Evolutionary conservation across 768 basidiomycete species (phyloP).

Genomic region (Candolleomyces aberdarensis): DNA sequence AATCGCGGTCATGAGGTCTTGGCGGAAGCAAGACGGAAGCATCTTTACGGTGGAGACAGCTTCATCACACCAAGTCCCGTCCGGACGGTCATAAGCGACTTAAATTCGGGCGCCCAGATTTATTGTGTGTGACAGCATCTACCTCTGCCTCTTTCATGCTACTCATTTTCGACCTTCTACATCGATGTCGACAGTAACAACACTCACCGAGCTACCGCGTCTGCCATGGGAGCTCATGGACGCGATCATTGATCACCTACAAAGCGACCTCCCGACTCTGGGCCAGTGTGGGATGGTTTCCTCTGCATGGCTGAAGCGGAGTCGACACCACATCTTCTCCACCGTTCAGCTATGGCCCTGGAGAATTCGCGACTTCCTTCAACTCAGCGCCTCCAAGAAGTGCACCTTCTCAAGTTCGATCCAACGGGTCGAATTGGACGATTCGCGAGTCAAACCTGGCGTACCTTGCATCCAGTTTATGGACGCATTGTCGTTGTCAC

Average conservation of each 20-base stretch:
- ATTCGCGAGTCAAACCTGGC: conserved; percentile 6
- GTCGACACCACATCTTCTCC: conserved; percentile 28
- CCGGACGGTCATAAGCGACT: conserved; percentile 3
- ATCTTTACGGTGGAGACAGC: neutral
- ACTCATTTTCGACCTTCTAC: neutral
- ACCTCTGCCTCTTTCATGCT: neutral
- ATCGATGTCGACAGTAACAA: neutral
- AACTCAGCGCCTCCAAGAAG: conserved; percentile 14
- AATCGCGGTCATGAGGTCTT: conserved; percentile 1
- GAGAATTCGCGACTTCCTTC: conserved; percentile 21
- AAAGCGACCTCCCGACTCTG: conserved; percentile 20
- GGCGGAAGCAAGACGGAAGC: neutral
- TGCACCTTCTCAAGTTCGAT: conserved; percentile 26
- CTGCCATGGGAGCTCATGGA: conserved; percentile 32
- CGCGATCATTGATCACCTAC: conserved; percentile 30
- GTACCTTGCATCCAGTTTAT: conserved; percentile 7
- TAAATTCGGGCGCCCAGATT: neutral
- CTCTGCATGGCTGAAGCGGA: conserved; percentile 28
- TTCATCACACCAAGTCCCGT: conserved; percentile 5
- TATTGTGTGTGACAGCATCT: neutral
- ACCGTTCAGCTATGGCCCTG: conserved; percentile 28
- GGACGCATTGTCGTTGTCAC: conserved; percentile 16
- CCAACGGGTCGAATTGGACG: conserved; percentile 25
- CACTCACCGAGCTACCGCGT: conserved; percentile 6
- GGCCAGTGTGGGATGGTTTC: conserved; percentile 28